Evolutionary conservation across 352 stramenopile genomes (phyloP).

Genomic region (Globisporangium ultimum): DNA sequence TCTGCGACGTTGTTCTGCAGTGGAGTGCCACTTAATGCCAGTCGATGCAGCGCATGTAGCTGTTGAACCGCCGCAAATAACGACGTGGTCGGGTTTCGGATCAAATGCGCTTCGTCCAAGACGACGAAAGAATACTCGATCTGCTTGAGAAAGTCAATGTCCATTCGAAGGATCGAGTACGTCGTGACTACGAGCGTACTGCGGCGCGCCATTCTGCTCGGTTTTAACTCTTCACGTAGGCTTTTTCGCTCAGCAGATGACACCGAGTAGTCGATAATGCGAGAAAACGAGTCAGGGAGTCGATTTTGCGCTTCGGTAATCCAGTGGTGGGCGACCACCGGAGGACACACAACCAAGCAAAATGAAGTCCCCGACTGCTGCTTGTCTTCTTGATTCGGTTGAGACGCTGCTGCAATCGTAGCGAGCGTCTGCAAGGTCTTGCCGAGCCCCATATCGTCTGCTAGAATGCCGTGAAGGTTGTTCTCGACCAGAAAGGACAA

Average conservation of each 20-base stretch:
- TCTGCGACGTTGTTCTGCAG: constrained; percentile 98
- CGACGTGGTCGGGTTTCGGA: constrained; percentile 93
- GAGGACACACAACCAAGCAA: constrained; percentile 92
- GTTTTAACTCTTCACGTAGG: constrained; percentile 12
- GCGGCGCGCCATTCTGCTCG: background rate
- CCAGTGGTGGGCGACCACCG: constrained; percentile 95
- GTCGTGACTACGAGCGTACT: constrained; percentile 63
- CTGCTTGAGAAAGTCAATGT: constrained; percentile 61
- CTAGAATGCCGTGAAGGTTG: constrained; percentile 74
- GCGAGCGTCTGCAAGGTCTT: constrained; percentile 96
- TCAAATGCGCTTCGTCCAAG: constrained; percentile 97
- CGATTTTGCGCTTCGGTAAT: constrained; percentile 87
- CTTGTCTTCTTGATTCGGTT: background rate
- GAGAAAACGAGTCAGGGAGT: constrained; percentile 59
- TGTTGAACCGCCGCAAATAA: constrained; percentile 81
- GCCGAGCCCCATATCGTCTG: constrained; percentile 89
- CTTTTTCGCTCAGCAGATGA: constrained; percentile 38
- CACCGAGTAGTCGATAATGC: constrained; percentile 79
- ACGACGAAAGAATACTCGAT: constrained; percentile 85
- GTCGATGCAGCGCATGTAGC: constrained; percentile 81
- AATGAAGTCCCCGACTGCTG: background rate
- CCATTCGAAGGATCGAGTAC: constrained; percentile 87
- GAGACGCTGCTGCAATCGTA: constrained; percentile 58
- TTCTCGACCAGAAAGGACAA: constrained; percentile 67
- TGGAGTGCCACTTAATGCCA: constrained; percentile 96